These are phyloP conservation scores for Obelidium mucronatum DNA, from an alignment of 192 early-diverging fungal genomes.

Conservation along the genomic window DNA sequence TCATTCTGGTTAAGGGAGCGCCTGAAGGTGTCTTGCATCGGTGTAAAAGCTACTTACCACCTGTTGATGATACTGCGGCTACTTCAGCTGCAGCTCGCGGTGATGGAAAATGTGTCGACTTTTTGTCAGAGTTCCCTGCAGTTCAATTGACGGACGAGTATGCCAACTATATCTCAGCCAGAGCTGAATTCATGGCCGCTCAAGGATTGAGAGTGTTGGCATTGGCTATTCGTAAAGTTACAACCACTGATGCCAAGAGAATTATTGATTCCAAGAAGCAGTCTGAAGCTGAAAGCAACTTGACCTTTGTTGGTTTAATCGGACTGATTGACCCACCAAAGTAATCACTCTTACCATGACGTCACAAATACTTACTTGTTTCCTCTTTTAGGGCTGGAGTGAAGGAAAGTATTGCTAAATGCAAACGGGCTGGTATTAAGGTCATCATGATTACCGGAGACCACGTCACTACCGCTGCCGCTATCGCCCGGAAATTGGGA, in stretches of 20 bases:
- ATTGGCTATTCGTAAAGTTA: constrained; percentile 76
- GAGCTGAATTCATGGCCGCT: constrained; percentile 77
- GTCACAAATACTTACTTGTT: not conserved
- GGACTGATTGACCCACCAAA: constrained; percentile 94
- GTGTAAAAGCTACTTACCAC: constrained; percentile 68
- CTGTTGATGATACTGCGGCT: constrained; percentile 27
- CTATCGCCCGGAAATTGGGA: constrained; percentile 89
- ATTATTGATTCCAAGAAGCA: constrained; percentile 63
- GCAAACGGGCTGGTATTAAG: constrained; percentile 91
- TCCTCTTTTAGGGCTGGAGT: constrained; percentile 68
- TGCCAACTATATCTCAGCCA: constrained; percentile 66
- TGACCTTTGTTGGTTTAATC: constrained; percentile 89
- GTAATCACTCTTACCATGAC: constrained; percentile 21
- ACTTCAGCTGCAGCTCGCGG: constrained; percentile 20
- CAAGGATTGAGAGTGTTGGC: constrained; percentile 89
- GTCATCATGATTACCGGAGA: constrained; percentile 99
- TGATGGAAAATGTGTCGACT: constrained; percentile 41
- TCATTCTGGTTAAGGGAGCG: constrained; percentile 89
- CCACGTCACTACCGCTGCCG: constrained; percentile 90
- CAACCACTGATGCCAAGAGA: constrained; percentile 60
- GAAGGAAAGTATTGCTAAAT: constrained; percentile 77
- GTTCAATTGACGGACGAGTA: constrained; percentile 65
- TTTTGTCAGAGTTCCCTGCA: constrained; percentile 33
- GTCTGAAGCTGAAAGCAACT: constrained; percentile 70
- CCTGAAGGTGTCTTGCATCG: constrained; percentile 86